These are phyloP conservation scores for Cystobasidium pallidum DNA, from an alignment of 1,284 basidiomycete species.

Conservation along the genomic window DNA sequence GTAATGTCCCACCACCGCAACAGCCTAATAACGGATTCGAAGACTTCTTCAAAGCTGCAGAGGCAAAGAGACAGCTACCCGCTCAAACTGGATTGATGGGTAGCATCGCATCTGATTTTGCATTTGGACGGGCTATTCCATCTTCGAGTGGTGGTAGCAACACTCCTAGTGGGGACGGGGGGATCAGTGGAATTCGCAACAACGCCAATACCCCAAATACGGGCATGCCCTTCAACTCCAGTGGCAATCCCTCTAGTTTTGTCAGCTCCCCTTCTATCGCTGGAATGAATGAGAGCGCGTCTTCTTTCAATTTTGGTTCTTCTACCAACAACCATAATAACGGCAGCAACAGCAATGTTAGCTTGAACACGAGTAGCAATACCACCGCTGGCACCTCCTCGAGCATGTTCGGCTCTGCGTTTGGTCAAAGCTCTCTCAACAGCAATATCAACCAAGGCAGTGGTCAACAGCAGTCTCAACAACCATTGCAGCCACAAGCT, in stretches of 20 bases:
- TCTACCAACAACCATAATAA: conserved; percentile 40
- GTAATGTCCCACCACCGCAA: background rate
- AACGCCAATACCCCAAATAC: background rate
- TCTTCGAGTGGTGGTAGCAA: conserved; percentile 11
- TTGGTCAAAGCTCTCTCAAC: conserved; percentile 39
- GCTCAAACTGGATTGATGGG: conserved; percentile 56
- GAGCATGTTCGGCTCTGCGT: conserved; percentile 53
- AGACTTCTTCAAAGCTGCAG: conserved; percentile 67
- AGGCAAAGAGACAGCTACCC: conserved; percentile 48
- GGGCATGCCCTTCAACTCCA: conserved; percentile 33
- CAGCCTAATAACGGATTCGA: conserved; percentile 12
- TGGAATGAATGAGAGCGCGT: conserved; percentile 52
- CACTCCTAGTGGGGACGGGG: background rate
- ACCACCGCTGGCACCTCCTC: conserved; percentile 50
- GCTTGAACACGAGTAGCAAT: conserved; percentile 40
- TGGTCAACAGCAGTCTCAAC: conserved; percentile 16
- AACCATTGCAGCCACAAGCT: conserved; percentile 68
- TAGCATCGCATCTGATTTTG: conserved; percentile 57
- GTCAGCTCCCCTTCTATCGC: conserved; percentile 1
- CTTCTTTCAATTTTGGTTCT: conserved; percentile 61
- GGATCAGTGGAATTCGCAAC: background rate
- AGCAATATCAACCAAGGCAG: conserved; percentile 33
- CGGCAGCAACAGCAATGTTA: conserved; percentile 32
- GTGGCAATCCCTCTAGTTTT: conserved; percentile 23
- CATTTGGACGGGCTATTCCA: conserved; percentile 44